These are phyloP conservation scores for Cercophora samala DNA, from an alignment of 495 filamentous ascomycete species.

Conservation along the genomic window DNA sequence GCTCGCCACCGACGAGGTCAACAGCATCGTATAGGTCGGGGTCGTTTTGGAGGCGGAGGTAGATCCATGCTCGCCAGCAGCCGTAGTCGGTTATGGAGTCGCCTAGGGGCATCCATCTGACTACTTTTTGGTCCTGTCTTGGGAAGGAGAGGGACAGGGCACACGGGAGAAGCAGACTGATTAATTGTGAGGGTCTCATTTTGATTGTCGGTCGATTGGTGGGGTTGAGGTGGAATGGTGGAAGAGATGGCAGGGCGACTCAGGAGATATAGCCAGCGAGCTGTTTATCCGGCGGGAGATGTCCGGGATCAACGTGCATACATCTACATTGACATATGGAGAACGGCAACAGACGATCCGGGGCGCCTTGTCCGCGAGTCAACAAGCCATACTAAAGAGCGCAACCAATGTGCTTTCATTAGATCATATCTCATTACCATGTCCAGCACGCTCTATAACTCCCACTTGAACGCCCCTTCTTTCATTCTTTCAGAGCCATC, in stretches of 20 bases:
- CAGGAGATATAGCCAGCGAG: not conserved
- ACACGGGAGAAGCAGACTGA: not conserved
- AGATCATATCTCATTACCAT: not conserved
- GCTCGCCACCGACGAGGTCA: conserved; percentile 46
- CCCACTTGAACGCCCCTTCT: not conserved
- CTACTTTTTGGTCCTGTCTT: not conserved
- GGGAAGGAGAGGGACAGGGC: not conserved
- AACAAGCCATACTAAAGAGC: not conserved
- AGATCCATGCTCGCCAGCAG: conserved; percentile 48
- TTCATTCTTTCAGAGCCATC: not conserved
- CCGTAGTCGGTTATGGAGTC: conserved; percentile 52
- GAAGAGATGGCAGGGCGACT: not conserved
- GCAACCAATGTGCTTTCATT: not conserved
- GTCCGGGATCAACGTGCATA: not conserved
- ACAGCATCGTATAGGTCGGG: conserved; percentile 40
- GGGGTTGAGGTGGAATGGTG: not conserved
- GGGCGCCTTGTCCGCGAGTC: not conserved
- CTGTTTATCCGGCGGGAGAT: not conserved
- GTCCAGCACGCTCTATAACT: not conserved
- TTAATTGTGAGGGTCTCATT: not conserved
- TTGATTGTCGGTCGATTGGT: not conserved
- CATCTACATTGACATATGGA: not conserved
- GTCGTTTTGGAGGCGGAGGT: conserved; percentile 44
- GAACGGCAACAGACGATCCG: not conserved
- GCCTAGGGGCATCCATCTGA: conserved; percentile 49